Percentiles rank a stretch among this genome's conserved stretches.
These are phyloP conservation scores for Lycium ferocissimum DNA, from an alignment of 257 asterid species.

Conservation along the genomic window DNA sequence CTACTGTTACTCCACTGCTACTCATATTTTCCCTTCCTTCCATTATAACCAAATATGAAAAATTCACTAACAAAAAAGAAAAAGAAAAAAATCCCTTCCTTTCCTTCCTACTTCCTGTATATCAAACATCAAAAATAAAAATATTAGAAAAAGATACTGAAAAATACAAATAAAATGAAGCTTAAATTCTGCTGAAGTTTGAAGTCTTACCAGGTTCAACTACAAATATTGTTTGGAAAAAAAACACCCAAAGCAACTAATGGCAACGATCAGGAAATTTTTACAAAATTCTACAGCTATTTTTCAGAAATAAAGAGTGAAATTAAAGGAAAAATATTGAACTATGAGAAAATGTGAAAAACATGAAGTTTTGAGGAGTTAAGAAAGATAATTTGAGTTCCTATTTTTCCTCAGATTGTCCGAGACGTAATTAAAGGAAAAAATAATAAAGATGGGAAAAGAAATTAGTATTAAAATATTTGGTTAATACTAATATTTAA, in stretches of 20 bases:
- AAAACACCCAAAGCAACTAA: background rate
- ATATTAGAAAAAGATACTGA: background rate
- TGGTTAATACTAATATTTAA: conserved; percentile 53
- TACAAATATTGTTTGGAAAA: background rate
- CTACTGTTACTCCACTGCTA: conserved; percentile 76
- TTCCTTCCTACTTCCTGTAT: background rate
- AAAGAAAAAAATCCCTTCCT: background rate
- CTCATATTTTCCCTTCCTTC: conserved; percentile 40
- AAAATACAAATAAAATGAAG: background rate
- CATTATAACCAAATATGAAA: conserved; percentile 34
- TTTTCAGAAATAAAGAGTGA: conserved; percentile 36
- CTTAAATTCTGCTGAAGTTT: conserved; percentile 6
- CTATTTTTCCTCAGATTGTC: conserved; percentile 57
- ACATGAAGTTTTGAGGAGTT: conserved; percentile 36
- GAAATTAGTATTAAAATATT: conserved; percentile 29
- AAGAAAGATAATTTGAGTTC: conserved; percentile 49
- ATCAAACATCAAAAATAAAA: conserved; percentile 32
- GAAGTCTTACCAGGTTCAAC: conserved; percentile 33
- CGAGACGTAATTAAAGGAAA: conserved; percentile 41
- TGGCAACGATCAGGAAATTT: conserved; percentile 25
- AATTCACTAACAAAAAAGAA: no score
- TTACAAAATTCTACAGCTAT: conserved; percentile 33
- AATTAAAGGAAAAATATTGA: conserved; percentile 36
- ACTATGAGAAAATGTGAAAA: conserved; percentile 50
- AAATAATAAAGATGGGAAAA: background rate